phyloP scores from a whole-genome alignment of 2,329 filamentous ascomycete species.

The Hawksworthiomyces lignivorus region DNA sequence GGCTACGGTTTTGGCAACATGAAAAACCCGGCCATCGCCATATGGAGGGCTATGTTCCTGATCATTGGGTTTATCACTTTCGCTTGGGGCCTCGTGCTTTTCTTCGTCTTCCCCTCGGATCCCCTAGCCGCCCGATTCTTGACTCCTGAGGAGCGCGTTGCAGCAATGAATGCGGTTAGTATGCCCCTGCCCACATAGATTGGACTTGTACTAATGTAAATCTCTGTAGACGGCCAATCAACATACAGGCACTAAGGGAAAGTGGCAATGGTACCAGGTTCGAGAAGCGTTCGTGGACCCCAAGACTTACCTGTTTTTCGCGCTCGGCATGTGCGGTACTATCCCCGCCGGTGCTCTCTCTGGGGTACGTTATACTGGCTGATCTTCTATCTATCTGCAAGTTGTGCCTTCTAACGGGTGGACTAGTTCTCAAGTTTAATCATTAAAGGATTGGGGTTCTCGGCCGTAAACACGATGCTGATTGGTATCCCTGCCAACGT shows the following conservation, averaged over 20 bases:
- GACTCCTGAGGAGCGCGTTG: constrained; percentile 19
- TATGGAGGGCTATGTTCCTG: constrained; percentile 35
- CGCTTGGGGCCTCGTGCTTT: constrained; percentile 19
- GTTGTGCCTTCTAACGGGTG: constrained; percentile 12
- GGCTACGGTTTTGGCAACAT: constrained; percentile 27
- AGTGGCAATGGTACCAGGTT: constrained; percentile 22
- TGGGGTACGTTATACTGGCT: constrained; percentile 31
- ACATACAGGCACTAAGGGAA: constrained; percentile 28
- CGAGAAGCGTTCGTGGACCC: constrained; percentile 24
- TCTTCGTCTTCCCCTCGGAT: constrained; percentile 17
- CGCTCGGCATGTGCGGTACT: constrained; percentile 22
- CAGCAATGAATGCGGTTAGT: constrained; percentile 20
- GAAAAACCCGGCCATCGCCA: constrained; percentile 31
- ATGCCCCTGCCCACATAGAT: neutral
- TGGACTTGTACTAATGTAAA: neutral
- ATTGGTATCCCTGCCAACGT: constrained; percentile 55
- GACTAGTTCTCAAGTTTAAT: constrained; percentile 37
- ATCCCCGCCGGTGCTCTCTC: constrained; percentile 29
- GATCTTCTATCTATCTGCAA: no score
- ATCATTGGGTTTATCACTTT: constrained; percentile 27
- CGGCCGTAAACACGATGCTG: constrained; percentile 46
- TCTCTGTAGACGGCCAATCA: constrained; percentile 29
- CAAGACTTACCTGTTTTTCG: constrained; percentile 22
- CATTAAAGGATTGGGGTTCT: constrained; percentile 49
- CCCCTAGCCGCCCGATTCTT: constrained; percentile 17